Percentiles rank a stretch among this genome's conserved stretches.
These are phyloP conservation scores for Ceratocystis papillata DNA, from an alignment of 2,329 filamentous ascomycete genomes.

Conservation along the genomic window DNA sequence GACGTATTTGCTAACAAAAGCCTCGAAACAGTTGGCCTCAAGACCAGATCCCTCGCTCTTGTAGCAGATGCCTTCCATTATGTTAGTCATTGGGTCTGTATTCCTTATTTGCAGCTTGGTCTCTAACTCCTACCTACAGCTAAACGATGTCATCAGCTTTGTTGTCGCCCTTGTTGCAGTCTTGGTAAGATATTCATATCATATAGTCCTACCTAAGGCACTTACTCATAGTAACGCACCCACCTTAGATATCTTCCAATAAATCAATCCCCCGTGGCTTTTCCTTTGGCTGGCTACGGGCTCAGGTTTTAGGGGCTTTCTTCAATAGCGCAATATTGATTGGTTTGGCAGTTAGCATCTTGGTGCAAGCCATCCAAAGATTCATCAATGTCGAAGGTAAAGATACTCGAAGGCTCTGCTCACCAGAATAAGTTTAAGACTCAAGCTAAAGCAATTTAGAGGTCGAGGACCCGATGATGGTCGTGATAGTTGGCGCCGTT, in stretches of 20 bases:
- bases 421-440: neutral
- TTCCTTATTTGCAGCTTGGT: neutral
- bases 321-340: conserved; percentile 70
- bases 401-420: conserved; percentile 25
- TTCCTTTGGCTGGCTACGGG: conserved; percentile 67
- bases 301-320: conserved; percentile 62
- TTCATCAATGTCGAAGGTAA: conserved; percentile 49
- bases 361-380: conserved; percentile 61
- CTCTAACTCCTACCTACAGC: conserved; percentile 33
- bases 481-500: conserved; percentile 58
- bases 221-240: too few species aligned
- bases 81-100: conserved; percentile 35
- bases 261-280: conserved; percentile 45
- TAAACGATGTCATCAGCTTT: conserved; percentile 62
- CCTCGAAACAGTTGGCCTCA: conserved; percentile 47
- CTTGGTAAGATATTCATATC: conserved; percentile 37
- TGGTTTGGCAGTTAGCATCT: conserved; percentile 60
- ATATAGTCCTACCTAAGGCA: too few species aligned
- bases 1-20: conserved; percentile 15
- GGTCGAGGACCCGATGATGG: conserved; percentile 52
- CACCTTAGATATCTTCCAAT: conserved; percentile 44
- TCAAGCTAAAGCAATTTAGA: conserved; percentile 33
- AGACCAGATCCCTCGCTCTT: conserved; percentile 59
- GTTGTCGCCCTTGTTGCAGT: conserved; percentile 55
- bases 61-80: conserved; percentile 73